Percentiles rank a stretch among this genome's conserved stretches.
phyloP scores from a whole-genome alignment of 2,329 filamentous ascomycete genomes.

The Cytospora chrysosperma region DNA sequence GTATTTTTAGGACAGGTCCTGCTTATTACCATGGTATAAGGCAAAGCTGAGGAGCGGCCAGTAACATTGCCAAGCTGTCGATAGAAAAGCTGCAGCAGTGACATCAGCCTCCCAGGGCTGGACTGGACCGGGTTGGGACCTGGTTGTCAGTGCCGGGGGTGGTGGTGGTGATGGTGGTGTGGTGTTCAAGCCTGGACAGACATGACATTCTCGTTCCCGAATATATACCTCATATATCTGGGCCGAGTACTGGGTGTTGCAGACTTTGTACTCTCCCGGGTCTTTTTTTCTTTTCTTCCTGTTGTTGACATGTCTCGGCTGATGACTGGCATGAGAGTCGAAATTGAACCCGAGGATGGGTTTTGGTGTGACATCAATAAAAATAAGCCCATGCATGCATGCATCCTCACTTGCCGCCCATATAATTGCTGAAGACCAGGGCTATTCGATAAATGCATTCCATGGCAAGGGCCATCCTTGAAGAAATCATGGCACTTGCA shows the following conservation, averaged over 20 bases:
- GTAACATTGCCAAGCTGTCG: constrained; percentile 13
- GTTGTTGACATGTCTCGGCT: constrained; percentile 9
- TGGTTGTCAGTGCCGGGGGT: not conserved
- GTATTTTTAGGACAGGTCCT: not conserved
- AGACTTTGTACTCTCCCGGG: constrained; percentile 4
- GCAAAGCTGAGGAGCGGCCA: constrained; percentile 19
- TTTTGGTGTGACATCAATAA: constrained; percentile 3
- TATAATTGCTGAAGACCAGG: too few species aligned
- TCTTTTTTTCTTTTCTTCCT: too few species aligned
- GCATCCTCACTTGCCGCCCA: not conserved
- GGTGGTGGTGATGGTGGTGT: not conserved
- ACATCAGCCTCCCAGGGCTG: constrained; percentile 3
- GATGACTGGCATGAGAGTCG: constrained; percentile 15
- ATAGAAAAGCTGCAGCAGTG: constrained; percentile 9
- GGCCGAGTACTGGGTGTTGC: constrained; percentile 9
- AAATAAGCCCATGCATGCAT: not conserved
- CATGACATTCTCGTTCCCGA: not conserved
- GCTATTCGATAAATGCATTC: not conserved
- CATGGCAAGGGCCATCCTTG: not conserved
- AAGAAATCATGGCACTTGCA: not conserved
- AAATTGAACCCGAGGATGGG: constrained; percentile 7
- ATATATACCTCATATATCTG: not conserved
- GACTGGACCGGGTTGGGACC: too few species aligned
- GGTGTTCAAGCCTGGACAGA: not conserved
- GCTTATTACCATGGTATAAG: not conserved